Conservation (phyloP, 2,329 filamentous ascomycete genomes). For the Nemania serpens region DNA sequence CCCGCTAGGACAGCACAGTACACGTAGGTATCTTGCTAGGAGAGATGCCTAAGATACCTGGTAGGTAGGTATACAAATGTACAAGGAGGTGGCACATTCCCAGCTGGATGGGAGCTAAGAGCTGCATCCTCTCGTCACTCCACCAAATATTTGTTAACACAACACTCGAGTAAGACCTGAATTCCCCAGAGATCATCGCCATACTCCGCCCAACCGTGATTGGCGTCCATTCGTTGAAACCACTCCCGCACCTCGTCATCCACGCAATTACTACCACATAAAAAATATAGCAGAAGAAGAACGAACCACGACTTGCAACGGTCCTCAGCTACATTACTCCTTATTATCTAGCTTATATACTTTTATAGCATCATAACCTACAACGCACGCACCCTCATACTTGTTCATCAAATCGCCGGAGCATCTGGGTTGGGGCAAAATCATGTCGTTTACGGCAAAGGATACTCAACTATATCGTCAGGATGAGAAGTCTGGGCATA, state of each 20-base stretch:
- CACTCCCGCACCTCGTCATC: neutral
- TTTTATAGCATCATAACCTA: too few relatives aligned
- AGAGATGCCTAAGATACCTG: too few relatives aligned
- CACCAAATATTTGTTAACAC: constrained; percentile 9
- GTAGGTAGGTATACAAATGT: too few relatives aligned
- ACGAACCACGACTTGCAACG: neutral
- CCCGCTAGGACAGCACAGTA: too few relatives aligned
- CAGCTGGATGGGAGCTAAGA: too few relatives aligned
- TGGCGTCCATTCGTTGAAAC: constrained; percentile 18
- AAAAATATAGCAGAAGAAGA: neutral
- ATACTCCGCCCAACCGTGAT: constrained; percentile 19
- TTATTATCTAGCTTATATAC: neutral
- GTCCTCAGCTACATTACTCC: constrained; percentile 1
- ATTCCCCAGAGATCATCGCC: constrained; percentile 13
- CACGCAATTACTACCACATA: neutral
- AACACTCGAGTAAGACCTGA: neutral
- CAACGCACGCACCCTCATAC: neutral
- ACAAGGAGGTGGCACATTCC: too few relatives aligned
- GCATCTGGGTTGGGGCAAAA: constrained; percentile 5
- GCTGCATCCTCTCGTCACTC: constrained; percentile 7
- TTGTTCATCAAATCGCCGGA: neutral
- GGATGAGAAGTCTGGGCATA: constrained; percentile 46
- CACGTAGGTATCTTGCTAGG: too few relatives aligned
- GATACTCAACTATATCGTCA: constrained; percentile 51
- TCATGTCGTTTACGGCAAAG: constrained; percentile 45